Percentiles rank a stretch among this genome's conserved stretches.
Conservation (phyloP, 2,329 filamentous ascomycete species). For the Aureobasidium sp. region DNA sequence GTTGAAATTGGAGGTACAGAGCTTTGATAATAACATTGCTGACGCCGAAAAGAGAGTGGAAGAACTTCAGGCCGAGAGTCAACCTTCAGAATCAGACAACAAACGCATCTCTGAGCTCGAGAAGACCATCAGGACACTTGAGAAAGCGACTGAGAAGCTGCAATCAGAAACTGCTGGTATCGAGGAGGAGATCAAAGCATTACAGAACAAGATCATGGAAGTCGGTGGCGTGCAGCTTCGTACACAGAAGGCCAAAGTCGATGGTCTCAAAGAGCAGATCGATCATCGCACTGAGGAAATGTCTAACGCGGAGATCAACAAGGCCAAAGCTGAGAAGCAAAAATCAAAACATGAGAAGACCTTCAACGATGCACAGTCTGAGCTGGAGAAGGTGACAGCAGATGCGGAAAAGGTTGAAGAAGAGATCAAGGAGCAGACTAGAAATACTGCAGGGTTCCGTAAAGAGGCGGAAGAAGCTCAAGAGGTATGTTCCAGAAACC, state of each 20-base stretch:
- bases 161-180: conserved; percentile 79
- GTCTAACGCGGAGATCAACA: conserved; percentile 77
- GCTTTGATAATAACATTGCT: conserved; percentile 70
- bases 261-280: conserved; percentile 80
- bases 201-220: conserved; percentile 98
- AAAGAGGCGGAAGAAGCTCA: conserved; percentile 73
- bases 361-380: conserved; percentile 66
- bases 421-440: conserved; percentile 69
- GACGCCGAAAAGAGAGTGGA: conserved; percentile 80
- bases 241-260: conserved; percentile 82
- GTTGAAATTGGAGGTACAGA: conserved; percentile 78
- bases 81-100: conserved; percentile 73
- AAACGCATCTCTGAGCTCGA: conserved; percentile 62
- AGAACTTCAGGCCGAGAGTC: conserved; percentile 73
- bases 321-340: conserved; percentile 90
- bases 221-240: conserved; percentile 90
- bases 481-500: conserved; percentile 35
- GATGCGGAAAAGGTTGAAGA: conserved; percentile 73
- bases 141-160: conserved; percentile 71
- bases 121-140: conserved; percentile 66
- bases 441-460: conserved; percentile 64
- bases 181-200: conserved; percentile 82
- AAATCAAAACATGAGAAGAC: conserved; percentile 80
- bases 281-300: conserved; percentile 70
- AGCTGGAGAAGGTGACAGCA: conserved; percentile 60